Evolutionary conservation across 495 filamentous ascomycete genomes (phyloP), one percentile per base, ranked within the genome.

Genomic region (Lentithecium fluviatile): DNA sequence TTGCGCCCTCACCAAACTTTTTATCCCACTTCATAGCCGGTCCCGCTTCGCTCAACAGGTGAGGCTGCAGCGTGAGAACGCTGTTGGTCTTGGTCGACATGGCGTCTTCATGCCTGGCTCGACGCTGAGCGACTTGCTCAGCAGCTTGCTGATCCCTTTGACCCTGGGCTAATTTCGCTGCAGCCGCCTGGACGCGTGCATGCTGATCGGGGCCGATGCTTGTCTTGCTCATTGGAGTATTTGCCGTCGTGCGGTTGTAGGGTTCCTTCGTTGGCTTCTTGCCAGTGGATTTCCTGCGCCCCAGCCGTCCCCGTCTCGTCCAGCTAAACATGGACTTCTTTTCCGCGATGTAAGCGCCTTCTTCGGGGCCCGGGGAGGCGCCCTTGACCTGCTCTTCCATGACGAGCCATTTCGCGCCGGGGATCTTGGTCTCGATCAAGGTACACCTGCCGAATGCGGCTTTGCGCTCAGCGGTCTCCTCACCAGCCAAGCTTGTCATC

Each of bases 311-410:
- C 2, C 88, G 88, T 56, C 82, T 88, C 8, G 87, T 87, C 74
- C 93, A 92, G 63, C 88, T 87, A 73, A 95, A 95, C 58, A 91
- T 86, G 55, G 88, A 75, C 74, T 95, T 96, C 81, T 98, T 97
- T 76, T 97, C 91, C 6, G 87, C 90, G 59, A 97, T 88, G 62
- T 94, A 91, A 0, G 90, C 89, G 20, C 88, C 89, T 12, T 87
- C 85, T 54, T 91, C 89, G 1, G 88, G 87, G 64, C 90, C 89
- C 10, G 88, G 85, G 2, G 91, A 92, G 20, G 94, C 94, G 11
- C 94, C 94, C 71, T 93, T 94, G 54, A 98, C 85, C 73, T 97
- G 91, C 76, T 98, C 94, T 75, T 98, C 93, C 71, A 96, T 84
- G 24, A 98, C 84, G 19, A 98, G 79, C 95, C 95, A 98, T 54